Conservation (phyloP, 192 early-diverging fungal species). For the Helicostylum pulchrum region DNA sequence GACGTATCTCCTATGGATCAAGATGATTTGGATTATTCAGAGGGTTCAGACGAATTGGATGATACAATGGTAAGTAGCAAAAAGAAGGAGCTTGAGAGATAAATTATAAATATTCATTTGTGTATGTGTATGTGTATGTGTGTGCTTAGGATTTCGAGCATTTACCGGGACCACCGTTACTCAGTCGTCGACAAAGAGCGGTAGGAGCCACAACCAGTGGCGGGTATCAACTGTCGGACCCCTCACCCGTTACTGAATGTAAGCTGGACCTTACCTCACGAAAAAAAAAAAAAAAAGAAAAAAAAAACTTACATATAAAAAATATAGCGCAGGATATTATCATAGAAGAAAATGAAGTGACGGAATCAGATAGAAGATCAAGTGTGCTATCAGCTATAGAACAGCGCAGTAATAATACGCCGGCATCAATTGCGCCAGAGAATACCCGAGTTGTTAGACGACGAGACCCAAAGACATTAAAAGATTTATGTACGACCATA, state of each 20-base stretch:
- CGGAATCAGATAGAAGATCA: conserved; percentile 19
- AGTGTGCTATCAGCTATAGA: conserved; percentile 34
- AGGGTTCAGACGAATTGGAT: background rate
- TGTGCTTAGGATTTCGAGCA: too few relatives aligned
- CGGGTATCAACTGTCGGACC: background rate
- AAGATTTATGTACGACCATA: conserved; percentile 34
- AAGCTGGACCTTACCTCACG: background rate
- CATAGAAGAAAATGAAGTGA: background rate
- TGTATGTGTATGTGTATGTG: background rate
- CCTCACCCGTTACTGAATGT: background rate
- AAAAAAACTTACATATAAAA: too few relatives aligned
- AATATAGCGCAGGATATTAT: background rate
- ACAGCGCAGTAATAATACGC: conserved; percentile 5
- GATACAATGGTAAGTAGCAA: background rate
- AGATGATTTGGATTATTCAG: background rate
- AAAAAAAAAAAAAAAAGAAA: background rate
- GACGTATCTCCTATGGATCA: too few relatives aligned
- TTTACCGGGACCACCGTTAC: background rate
- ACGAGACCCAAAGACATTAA: conserved; percentile 26
- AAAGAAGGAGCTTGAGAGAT: too few relatives aligned
- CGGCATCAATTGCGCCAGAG: too few relatives aligned
- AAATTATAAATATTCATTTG: too few relatives aligned
- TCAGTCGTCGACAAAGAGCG: background rate
- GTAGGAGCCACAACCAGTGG: background rate
- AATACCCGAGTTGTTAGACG: background rate